A percentile compares a stretch with the other conserved stretches of the same genome.
Conservation (phyloP, 2,329 filamentous ascomycete species). For the Exophiala aquamarina region DNA sequence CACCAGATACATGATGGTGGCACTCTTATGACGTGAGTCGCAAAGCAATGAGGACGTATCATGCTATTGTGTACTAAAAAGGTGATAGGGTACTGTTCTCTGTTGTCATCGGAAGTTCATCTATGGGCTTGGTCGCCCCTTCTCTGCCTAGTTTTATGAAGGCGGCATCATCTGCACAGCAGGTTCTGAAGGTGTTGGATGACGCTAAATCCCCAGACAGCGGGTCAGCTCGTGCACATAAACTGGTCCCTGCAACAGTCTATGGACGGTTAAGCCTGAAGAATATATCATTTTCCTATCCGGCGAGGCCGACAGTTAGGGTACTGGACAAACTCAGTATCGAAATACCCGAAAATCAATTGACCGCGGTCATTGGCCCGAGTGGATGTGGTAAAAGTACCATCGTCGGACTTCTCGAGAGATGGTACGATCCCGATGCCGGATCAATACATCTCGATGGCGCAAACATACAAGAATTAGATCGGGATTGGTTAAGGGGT, state of each 20-base stretch:
- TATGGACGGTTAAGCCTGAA: slow-evolving; percentile 60
- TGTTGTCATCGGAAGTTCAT: slow-evolving; percentile 34
- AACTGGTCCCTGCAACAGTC: slow-evolving; percentile 37
- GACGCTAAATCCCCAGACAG: slow-evolving; percentile 78
- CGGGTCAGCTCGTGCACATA: slow-evolving; percentile 68
- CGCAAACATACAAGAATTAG: slow-evolving; percentile 54
- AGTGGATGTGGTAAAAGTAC: slow-evolving; percentile 47
- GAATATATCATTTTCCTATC: slow-evolving; percentile 69
- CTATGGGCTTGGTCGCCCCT: slow-evolving; percentile 36
- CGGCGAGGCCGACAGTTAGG: slow-evolving; percentile 41
- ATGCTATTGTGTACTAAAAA: slow-evolving; percentile 28
- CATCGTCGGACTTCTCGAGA: slow-evolving; percentile 40
- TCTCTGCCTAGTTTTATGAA: slow-evolving; percentile 9
- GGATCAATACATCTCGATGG: slow-evolving; percentile 57
- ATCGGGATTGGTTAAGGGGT: slow-evolving; percentile 60
- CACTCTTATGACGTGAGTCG: too few relatives aligned
- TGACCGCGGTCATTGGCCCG: slow-evolving; percentile 42
- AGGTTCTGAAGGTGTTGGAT: slow-evolving; percentile 86
- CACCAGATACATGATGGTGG: too few relatives aligned
- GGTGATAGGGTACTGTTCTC: slow-evolving; percentile 28
- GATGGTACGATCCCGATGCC: slow-evolving; percentile 38
- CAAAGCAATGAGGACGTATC: too few relatives aligned
- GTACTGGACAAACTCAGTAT: slow-evolving; percentile 36
- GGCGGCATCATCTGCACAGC: slow-evolving; percentile 70
- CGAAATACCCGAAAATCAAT: slow-evolving; percentile 34